These are phyloP conservation scores for Scenedesmus sp. DNA, from an alignment of 163 green algal species.

Conservation along the genomic window DNA sequence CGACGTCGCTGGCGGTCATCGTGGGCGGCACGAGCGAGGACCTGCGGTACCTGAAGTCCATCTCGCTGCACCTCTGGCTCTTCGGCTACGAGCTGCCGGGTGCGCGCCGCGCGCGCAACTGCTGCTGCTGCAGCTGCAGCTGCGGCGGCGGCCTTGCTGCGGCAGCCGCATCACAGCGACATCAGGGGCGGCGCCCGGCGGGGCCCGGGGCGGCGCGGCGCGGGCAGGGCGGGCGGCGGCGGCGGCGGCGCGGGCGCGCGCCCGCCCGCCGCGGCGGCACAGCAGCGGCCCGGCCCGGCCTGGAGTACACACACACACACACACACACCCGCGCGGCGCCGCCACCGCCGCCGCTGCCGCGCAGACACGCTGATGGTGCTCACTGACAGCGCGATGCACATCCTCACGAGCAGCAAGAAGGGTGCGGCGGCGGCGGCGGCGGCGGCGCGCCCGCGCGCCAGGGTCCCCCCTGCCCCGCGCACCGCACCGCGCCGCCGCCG, in stretches of 20 bases:
- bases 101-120: constrained; percentile 26
- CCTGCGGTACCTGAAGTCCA: constrained; percentile 94
- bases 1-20: constrained; percentile 68
- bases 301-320: too few relatives aligned
- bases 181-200: too few relatives aligned
- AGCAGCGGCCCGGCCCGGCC: too few relatives aligned
- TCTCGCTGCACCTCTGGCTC: constrained; percentile 93
- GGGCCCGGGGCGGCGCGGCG: too few relatives aligned
- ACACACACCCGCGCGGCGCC: too few relatives aligned
- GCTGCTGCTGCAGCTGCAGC: background rate
- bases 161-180: background rate
- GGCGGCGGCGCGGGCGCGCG: too few relatives aligned
- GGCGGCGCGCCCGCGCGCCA: too few relatives aligned
- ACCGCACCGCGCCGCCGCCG: background rate
- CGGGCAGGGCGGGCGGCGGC: too few relatives aligned
- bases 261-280: too few relatives aligned
- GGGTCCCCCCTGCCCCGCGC: background rate
- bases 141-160: background rate
- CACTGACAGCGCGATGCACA: constrained; percentile 75
- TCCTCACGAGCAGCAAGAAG: constrained; percentile 91
- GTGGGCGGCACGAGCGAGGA: constrained; percentile 78
- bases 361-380: constrained; percentile 93
- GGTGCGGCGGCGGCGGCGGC: too few relatives aligned
- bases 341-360: background rate
- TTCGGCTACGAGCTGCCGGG: constrained; percentile 96